A percentile compares a stretch with the other conserved stretches of the same genome.
Evolutionary conservation across 208 protist genomes (phyloP).

Genomic region (Chromosphaera perkinsii): DNA sequence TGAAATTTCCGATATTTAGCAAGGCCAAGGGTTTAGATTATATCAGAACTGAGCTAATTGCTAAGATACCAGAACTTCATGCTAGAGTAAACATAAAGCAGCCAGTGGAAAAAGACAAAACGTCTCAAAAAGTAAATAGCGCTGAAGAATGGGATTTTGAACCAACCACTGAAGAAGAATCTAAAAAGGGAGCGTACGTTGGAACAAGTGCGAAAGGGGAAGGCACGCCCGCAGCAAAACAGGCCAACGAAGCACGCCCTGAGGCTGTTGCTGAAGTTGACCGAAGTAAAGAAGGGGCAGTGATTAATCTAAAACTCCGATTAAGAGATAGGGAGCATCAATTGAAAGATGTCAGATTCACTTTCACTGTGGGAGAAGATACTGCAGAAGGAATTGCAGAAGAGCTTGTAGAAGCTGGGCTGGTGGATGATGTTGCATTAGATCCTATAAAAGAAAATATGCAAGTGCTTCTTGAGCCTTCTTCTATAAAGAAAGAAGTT

Average conservation of each 20-base stretch:
- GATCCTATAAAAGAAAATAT: background rate
- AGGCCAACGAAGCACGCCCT: background rate
- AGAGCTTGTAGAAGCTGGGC: slow-evolving; percentile 27
- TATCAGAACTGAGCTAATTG: background rate
- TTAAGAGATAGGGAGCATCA: slow-evolving; percentile 15
- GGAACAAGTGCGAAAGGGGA: background rate
- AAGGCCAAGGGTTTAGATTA: slow-evolving; percentile 30
- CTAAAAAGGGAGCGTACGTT: slow-evolving; percentile 1
- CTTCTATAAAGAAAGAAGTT: background rate
- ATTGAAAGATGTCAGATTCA: slow-evolving; percentile 35
- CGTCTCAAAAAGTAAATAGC: slow-evolving; percentile 2
- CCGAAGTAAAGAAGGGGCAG: background rate
- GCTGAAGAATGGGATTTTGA: slow-evolving; percentile 18
- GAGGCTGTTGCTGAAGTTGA: background rate
- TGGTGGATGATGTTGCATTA: slow-evolving; percentile 5
- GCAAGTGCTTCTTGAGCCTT: background rate
- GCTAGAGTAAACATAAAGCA: slow-evolving; percentile 6
- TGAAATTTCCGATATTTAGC: slow-evolving; percentile 34
- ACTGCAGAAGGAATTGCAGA: slow-evolving; percentile 22
- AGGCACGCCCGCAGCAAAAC: background rate
- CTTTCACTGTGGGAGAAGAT: background rate
- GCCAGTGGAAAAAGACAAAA: background rate
- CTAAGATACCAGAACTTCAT: slow-evolving; percentile 24
- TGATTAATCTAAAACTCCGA: slow-evolving; percentile 2
- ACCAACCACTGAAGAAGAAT: background rate